Base-by-base conservation (phyloP, 108 stramenopile genomes). In the Stephanodiscus triporus region DNA sequence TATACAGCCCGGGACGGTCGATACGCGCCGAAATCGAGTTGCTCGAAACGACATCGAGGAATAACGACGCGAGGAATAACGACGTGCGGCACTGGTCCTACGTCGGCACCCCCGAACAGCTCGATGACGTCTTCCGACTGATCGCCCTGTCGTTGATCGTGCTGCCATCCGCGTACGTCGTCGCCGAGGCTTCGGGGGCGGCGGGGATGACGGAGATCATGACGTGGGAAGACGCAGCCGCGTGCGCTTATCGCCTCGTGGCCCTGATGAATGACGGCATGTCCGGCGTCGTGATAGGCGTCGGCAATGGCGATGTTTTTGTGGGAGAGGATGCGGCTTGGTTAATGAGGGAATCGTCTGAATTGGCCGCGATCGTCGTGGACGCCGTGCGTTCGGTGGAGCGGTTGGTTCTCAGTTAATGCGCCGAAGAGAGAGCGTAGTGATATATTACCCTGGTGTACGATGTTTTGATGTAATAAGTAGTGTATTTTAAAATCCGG, bases 1-100 rank as follows among this genome's bases (percentile, higher is more conserved):
- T 75, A 9, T 75, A 75, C 73, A 75, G 73, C 20, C 66, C 73
- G 24, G 73, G 73, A 20, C 54, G 73, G 4, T 75, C 73, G 24
- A 48, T 75, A 45, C 73, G 73, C 42, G 73, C 73, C 24, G 73
- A 75, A 36, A 66, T 75, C 32, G 73, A 75, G 16, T 45, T 75
- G 13, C 57, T 75, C 56, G 64, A 75, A 29, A 58, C 64, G 11
- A 66, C 64, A 16, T 48, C 66, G 19, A 72, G 63, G 61, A 50
- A 37, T 19, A 63, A 49, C 23, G 71, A 53, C 14, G 59, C 22
- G 16, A 51, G 58, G 37, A 9, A 20, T 2, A 42, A 49, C 42
- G 38, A 40, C 19, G 13, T 11, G 30, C 61, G 56, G 26, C 43
- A 61, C 2, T 20, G 51, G 9, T 4, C 49, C 11, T 20, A 43